Evolutionary conservation across 768 basidiomycete species (phyloP).

Genomic region (Crepidotus variabilis): DNA sequence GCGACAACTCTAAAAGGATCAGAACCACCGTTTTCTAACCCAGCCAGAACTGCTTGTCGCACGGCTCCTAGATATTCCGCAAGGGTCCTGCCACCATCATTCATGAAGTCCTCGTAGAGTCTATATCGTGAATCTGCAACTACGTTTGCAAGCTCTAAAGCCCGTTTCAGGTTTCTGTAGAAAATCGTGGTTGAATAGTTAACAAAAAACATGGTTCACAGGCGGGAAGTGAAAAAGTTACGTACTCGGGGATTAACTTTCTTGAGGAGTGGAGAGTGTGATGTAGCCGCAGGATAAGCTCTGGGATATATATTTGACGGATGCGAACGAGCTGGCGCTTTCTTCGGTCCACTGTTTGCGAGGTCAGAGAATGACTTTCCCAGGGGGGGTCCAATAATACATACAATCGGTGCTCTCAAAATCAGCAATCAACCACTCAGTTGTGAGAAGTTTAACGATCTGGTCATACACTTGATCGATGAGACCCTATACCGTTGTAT

Average conservation of each 20-base stretch:
- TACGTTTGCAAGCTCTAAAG: slow-evolving; percentile 74
- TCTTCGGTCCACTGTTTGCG: slow-evolving; percentile 43
- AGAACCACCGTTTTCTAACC: slow-evolving; percentile 70
- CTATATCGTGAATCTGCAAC: slow-evolving; percentile 87
- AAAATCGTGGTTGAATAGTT: background rate
- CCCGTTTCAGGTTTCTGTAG: slow-evolving; percentile 69
- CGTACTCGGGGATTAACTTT: slow-evolving; percentile 62
- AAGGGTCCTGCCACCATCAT: slow-evolving; percentile 54
- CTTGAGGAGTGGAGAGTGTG: slow-evolving; percentile 63
- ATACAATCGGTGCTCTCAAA: slow-evolving; percentile 38
- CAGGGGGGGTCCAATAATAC: slow-evolving; percentile 9
- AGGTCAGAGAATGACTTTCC: slow-evolving; percentile 2
- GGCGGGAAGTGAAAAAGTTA: slow-evolving; percentile 8
- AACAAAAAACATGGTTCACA: background rate
- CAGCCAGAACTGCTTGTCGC: slow-evolving; percentile 64
- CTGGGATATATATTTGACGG: slow-evolving; percentile 85
- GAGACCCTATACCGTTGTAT: slow-evolving; percentile 34
- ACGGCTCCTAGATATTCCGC: slow-evolving; percentile 75
- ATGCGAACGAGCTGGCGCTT: slow-evolving; percentile 72
- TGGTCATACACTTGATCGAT: slow-evolving; percentile 64
- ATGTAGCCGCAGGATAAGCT: slow-evolving; percentile 85
- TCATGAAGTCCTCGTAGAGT: slow-evolving; percentile 82
- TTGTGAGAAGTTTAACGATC: slow-evolving; percentile 67
- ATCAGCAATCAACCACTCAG: slow-evolving; percentile 69
- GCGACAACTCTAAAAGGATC: slow-evolving; percentile 61